A percentile compares a stretch with the other conserved stretches of the same genome.
Conservation (phyloP, 2,329 filamentous ascomycete genomes). For the Passalora sequoiae region DNA sequence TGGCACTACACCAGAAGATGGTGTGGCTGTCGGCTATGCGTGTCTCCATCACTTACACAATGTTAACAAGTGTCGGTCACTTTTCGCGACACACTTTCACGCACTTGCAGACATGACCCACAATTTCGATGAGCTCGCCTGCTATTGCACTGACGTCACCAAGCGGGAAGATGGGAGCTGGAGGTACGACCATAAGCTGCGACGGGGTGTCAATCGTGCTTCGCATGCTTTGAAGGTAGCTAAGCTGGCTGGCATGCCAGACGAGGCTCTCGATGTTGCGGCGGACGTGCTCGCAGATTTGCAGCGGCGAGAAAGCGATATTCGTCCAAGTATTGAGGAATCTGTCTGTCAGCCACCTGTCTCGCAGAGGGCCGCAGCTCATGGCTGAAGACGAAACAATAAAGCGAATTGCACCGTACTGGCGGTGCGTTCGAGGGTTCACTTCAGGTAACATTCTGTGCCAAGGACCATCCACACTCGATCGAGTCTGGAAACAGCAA, state of each 20-base stretch:
- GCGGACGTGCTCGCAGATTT: slow-evolving; percentile 47
- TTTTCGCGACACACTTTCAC: slow-evolving; percentile 97
- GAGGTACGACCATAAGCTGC: slow-evolving; percentile 78
- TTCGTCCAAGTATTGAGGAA: no score
- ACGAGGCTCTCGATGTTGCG: slow-evolving; percentile 65
- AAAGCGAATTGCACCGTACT: no score
- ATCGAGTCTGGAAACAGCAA: no score
- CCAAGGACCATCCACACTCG: no score
- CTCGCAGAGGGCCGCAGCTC: no score
- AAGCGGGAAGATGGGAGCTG: slow-evolving; percentile 66
- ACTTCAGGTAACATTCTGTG: no score
- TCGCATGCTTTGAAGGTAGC: slow-evolving; percentile 97
- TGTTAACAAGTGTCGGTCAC: slow-evolving; percentile 68
- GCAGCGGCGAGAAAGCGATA: no score
- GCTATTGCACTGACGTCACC: slow-evolving; percentile 84
- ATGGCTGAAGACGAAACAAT: no score
- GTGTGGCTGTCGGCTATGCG: slow-evolving; percentile 82
- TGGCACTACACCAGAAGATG: slow-evolving; percentile 90
- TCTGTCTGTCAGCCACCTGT: no score
- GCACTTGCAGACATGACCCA: slow-evolving; percentile 69
- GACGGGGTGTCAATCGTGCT: slow-evolving; percentile 73
- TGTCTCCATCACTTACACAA: slow-evolving; percentile 77
- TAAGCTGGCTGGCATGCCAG: slow-evolving; percentile 70
- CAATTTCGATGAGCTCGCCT: slow-evolving; percentile 56
- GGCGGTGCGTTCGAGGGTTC: no score